Evolutionary conservation across 108 stramenopile species (phyloP).

Genomic region (Cyclotella sp.): DNA sequence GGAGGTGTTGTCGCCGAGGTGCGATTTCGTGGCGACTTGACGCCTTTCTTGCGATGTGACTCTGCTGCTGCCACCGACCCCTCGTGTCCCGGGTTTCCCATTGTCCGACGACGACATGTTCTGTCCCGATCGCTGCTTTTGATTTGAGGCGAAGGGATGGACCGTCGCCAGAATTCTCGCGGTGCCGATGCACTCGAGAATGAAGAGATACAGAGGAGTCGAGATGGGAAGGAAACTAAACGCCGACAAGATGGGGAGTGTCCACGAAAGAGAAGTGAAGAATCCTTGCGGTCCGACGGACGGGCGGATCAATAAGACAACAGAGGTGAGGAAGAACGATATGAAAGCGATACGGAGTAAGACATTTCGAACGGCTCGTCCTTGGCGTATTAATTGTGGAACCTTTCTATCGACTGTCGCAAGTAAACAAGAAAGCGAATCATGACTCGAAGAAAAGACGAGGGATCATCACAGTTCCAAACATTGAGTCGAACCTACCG

Average conservation of each 20-base stretch:
- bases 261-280: conserved; percentile 52
- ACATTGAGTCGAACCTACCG: conserved; percentile 5
- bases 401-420: conserved; percentile 36
- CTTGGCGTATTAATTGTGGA: conserved; percentile 70
- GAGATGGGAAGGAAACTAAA: conserved; percentile 67
- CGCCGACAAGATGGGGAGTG: conserved; percentile 70
- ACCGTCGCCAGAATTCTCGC: conserved; percentile 75
- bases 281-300: conserved; percentile 27
- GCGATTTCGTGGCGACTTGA: background rate
- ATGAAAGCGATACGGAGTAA: conserved; percentile 50
- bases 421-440: background rate
- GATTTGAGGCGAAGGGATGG: conserved; percentile 66
- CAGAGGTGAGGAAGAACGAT: conserved; percentile 47
- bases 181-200: conserved; percentile 75
- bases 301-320: conserved; percentile 57
- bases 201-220: conserved; percentile 68
- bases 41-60: background rate
- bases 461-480: too few relatives aligned
- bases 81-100: too few relatives aligned
- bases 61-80: background rate
- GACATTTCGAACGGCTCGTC: conserved; percentile 53
- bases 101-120: background rate
- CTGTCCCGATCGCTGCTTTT: conserved; percentile 8
- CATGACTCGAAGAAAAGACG: background rate
- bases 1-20: background rate